phyloP scores from a whole-genome alignment of 2,329 filamentous ascomycete species.

The Drechslerella coelobrocha region DNA sequence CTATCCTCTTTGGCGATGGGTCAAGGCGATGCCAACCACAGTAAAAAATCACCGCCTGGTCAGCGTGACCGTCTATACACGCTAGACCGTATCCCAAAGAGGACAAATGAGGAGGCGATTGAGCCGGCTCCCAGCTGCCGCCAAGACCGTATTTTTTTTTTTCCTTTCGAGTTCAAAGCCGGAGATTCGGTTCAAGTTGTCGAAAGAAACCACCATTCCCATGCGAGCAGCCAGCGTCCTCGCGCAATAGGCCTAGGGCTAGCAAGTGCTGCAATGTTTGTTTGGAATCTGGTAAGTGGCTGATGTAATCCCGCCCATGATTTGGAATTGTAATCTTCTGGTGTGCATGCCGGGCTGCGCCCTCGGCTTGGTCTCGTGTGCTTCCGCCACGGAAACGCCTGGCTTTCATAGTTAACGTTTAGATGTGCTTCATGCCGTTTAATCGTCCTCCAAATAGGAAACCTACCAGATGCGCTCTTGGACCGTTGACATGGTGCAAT shows the following conservation, averaged over 20 bases:
- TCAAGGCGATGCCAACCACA: background rate
- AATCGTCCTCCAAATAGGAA: no score
- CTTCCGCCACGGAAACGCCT: slow-evolving; percentile 13
- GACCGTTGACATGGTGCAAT: no score
- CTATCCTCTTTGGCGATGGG: slow-evolving; percentile 8
- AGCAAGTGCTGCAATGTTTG: slow-evolving; percentile 36
- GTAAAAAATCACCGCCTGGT: no score
- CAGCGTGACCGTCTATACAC: slow-evolving; percentile 18
- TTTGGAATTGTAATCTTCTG: slow-evolving; percentile 46
- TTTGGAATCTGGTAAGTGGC: slow-evolving; percentile 34
- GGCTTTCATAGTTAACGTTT: no score
- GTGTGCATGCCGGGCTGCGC: slow-evolving; percentile 19
- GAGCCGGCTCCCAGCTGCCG: slow-evolving; percentile 25
- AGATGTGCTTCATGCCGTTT: no score
- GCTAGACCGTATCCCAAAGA: slow-evolving; percentile 34
- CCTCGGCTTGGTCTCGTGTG: slow-evolving; percentile 25
- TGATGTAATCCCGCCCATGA: slow-evolving; percentile 46
- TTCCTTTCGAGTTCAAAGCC: slow-evolving; percentile 16
- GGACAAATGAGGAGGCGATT: slow-evolving; percentile 36
- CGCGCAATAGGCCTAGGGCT: slow-evolving; percentile 10
- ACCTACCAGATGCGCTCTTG: no score
- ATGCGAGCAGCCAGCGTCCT: slow-evolving; percentile 13
- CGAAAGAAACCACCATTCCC: slow-evolving; percentile 27
- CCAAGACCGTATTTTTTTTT: slow-evolving; percentile 36
- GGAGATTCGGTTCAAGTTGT: slow-evolving; percentile 47